Percentiles rank a stretch among this genome's conserved stretches.
Conservation (phyloP, 768 basidiomycete species). For the Fomitopsis pulvina region DNA sequence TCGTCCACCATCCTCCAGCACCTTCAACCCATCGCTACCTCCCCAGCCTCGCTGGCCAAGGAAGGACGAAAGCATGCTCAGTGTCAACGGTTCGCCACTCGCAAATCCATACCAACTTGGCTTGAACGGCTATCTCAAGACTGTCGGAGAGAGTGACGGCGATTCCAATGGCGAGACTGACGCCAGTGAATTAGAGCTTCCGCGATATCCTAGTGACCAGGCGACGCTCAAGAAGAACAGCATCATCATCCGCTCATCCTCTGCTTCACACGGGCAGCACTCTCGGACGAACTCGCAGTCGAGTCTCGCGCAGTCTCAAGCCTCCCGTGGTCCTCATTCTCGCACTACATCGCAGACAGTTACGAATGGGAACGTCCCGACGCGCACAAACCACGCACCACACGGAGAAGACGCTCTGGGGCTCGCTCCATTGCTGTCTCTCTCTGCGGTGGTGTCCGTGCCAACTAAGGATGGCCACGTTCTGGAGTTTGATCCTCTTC, state of each 20-base stretch:
- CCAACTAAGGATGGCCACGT: constrained; percentile 74
- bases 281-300: constrained; percentile 49
- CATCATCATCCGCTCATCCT: constrained; percentile 30
- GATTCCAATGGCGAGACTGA: constrained; percentile 15
- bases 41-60: constrained; percentile 53
- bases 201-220: constrained; percentile 19
- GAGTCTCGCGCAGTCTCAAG: constrained; percentile 32
- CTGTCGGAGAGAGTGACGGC: constrained; percentile 28
- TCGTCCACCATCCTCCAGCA: constrained; percentile 49
- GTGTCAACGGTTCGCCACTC: constrained; percentile 77
- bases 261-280: constrained; percentile 22
- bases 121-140: constrained; percentile 47
- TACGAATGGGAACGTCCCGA: constrained; percentile 4
- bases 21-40: constrained; percentile 69
- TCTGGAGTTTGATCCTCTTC: constrained; percentile 81
- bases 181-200: constrained; percentile 21
- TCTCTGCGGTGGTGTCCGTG: constrained; percentile 64
- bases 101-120: constrained; percentile 72
- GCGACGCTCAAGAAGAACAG: constrained; percentile 20
- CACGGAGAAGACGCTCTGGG: constrained; percentile 6
- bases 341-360: constrained; percentile 16
- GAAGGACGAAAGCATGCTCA: constrained; percentile 72
- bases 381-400: constrained; percentile 8
- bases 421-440: constrained; percentile 18
- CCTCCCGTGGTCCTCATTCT: constrained; percentile 10